Conservation (phyloP, 164 flowering plant species). For the Piper betle region DNA sequence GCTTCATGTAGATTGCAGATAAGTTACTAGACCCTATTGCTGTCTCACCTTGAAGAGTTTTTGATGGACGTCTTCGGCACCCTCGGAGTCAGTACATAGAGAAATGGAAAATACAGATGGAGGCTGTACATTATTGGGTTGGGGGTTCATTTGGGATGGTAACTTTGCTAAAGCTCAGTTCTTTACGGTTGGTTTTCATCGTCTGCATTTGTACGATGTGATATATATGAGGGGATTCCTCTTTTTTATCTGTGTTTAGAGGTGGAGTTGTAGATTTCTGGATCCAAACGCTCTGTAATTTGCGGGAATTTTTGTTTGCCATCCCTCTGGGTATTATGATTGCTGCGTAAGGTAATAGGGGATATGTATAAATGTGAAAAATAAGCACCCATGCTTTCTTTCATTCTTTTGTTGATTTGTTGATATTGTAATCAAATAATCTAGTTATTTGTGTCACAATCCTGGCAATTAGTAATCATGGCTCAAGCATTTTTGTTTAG, state of each 20-base stretch:
- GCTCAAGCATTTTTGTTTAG: no score
- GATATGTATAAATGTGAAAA: no score
- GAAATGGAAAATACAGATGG: conserved; percentile 2
- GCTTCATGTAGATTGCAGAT: conserved; percentile 32
- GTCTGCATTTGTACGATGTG: conserved; percentile 1
- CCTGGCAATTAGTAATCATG: no score
- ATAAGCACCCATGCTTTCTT: no score
- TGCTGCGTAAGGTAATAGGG: no score
- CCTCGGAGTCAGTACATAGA: neutral
- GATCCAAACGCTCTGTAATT: conserved; percentile 23
- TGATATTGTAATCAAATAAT: no score
- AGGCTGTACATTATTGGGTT: conserved; percentile 5
- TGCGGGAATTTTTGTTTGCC: conserved; percentile 9
- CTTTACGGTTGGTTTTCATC: conserved; percentile 3
- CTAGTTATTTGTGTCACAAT: no score
- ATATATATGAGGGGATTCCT: conserved; percentile 2
- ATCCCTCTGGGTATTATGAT: conserved; percentile 13
- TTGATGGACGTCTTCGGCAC: conserved; percentile 8
- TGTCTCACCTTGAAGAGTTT: conserved; percentile 10
- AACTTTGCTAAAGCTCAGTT: neutral
- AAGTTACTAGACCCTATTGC: conserved; percentile 13
- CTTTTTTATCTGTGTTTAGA: neutral
- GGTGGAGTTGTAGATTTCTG: conserved; percentile 12
- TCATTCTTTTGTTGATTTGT: no score
- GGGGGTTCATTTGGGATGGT: conserved; percentile 1